Conservation (phyloP, 2,329 filamentous ascomycete genomes). For the Aspergillus fumigatiaffinis region DNA sequence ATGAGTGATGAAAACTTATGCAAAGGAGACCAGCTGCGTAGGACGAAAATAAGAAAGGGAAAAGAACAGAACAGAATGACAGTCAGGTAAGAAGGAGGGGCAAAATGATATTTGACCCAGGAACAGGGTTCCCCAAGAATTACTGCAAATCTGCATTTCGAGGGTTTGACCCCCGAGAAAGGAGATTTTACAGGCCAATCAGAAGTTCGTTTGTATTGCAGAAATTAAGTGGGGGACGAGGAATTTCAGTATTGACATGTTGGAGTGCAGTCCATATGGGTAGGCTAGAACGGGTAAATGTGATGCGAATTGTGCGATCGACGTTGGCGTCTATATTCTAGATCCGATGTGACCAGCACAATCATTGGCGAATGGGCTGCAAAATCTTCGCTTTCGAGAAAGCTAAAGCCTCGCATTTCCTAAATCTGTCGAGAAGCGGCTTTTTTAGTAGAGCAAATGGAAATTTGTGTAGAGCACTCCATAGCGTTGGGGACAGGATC, state of each 20-base stretch:
- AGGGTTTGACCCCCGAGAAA: conserved; percentile 5
- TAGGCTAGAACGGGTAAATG: conserved; percentile 17
- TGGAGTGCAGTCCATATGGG: conserved; percentile 15
- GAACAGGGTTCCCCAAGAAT: conserved; percentile 6
- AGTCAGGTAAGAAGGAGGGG: neutral
- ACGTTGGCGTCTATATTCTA: conserved; percentile 19
- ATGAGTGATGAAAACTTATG: neutral
- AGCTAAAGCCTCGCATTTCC: conserved; percentile 2
- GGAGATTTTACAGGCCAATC: neutral
- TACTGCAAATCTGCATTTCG: conserved; percentile 19
- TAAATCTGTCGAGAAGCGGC: conserved; percentile 1
- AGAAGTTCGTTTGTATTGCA: neutral
- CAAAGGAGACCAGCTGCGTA: conserved; percentile 16
- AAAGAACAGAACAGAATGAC: conserved; percentile 5
- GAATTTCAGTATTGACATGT: conserved; percentile 17
- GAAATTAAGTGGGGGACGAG: conserved; percentile 10
- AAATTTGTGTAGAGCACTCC: neutral
- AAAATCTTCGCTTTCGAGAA: conserved; percentile 13
- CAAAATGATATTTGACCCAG: conserved; percentile 3
- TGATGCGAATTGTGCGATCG: conserved; percentile 21
- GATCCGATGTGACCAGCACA: conserved; percentile 13
- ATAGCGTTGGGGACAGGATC: conserved; percentile 5
- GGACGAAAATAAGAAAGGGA: conserved; percentile 10
- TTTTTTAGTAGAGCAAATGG: conserved; percentile 2
- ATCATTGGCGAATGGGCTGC: conserved; percentile 24